phyloP scores from a whole-genome alignment of 1,284 basidiomycete species.

The Microbotryum saponariae region DNA sequence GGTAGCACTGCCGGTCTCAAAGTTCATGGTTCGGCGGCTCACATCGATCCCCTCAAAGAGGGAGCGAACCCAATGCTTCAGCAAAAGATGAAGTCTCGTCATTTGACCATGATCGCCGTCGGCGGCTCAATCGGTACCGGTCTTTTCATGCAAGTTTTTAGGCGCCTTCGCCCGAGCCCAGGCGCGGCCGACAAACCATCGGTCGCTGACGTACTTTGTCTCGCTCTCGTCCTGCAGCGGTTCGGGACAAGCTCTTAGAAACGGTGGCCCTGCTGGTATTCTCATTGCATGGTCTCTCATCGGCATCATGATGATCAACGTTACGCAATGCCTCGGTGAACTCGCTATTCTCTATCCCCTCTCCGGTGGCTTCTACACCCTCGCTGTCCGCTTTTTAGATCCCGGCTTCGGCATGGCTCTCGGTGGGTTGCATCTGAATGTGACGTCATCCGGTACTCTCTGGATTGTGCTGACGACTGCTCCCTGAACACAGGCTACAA shows the following conservation, averaged over 20 bases:
- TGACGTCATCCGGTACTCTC: neutral
- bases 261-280: conserved; percentile 46
- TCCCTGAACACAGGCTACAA: conserved; percentile 40
- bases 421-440: conserved; percentile 27
- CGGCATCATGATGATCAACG: conserved; percentile 38
- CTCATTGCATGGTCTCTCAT: conserved; percentile 38
- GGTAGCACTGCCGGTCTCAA: conserved; percentile 39
- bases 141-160: conserved; percentile 28
- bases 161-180: no score
- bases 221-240: conserved; percentile 44
- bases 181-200: neutral
- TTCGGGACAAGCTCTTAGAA: conserved; percentile 44
- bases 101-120: conserved; percentile 42
- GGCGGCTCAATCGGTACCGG: conserved; percentile 51
- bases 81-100: conserved; percentile 42
- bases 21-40: conserved; percentile 35
- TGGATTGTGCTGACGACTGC: neutral
- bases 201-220: neutral
- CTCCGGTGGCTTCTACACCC: conserved; percentile 46
- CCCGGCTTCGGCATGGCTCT: conserved; percentile 37
- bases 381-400: conserved; percentile 38
- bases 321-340: conserved; percentile 39
- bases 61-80: conserved; percentile 41
- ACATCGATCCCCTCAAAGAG: conserved; percentile 21
- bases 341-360: conserved; percentile 45